Conservation (phyloP, 225 moss, liverwort and hornwort genomes). For the Marchantia paleacea region DNA sequence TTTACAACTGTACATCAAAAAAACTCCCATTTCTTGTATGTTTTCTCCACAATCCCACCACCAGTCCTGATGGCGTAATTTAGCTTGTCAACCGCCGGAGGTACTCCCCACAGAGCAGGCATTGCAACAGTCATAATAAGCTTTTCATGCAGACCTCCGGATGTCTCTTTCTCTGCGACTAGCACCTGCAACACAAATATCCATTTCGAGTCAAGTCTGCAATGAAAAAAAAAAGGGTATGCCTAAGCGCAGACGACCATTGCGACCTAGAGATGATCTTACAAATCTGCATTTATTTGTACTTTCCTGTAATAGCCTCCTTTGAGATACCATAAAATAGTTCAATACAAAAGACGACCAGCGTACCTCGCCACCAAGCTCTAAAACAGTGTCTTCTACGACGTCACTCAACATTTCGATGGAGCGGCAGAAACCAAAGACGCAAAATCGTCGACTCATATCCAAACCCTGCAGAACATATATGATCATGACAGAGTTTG, state of each 20-base stretch:
- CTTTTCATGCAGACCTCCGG: constrained; percentile 83
- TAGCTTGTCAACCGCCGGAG: constrained; percentile 83
- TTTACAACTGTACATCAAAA: constrained; percentile 42
- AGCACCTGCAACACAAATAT: constrained; percentile 53
- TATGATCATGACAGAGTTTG: too few relatives aligned
- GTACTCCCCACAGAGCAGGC: constrained; percentile 97
- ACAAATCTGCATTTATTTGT: neutral
- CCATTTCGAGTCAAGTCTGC: neutral
- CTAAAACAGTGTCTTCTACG: constrained; percentile 89
- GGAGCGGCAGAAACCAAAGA: constrained; percentile 95
- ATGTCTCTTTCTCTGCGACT: constrained; percentile 75
- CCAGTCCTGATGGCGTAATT: constrained; percentile 94
- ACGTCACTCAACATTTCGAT: constrained; percentile 98
- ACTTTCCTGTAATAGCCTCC: neutral
- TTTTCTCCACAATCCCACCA: constrained; percentile 93
- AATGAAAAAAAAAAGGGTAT: neutral
- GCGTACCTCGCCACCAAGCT: constrained; percentile 85
- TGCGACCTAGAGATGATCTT: too few relatives aligned
- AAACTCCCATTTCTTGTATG: constrained; percentile 95
- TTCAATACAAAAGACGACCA: neutral
- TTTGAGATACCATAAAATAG: neutral
- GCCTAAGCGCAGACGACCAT: too few relatives aligned
- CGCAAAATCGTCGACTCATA: constrained; percentile 88
- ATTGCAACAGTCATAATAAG: constrained; percentile 90
- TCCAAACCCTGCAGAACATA: constrained; percentile 72